Evolutionary conservation across 257 asterid genomes (phyloP).

Genomic region (Jasminum sambac): DNA sequence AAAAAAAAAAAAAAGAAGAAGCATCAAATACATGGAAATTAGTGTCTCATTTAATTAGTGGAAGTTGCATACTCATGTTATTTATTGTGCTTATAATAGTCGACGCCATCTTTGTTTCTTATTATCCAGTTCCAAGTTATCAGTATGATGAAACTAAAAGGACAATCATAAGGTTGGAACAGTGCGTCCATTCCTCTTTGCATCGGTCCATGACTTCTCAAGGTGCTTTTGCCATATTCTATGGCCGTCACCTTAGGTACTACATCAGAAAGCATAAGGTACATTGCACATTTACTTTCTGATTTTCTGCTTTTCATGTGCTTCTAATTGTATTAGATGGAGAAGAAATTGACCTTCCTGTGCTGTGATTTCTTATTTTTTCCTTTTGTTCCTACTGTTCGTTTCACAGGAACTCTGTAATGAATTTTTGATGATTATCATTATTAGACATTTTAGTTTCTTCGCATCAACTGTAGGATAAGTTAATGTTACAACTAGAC

Average conservation of each 20-base stretch:
- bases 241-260: conserved; percentile 80
- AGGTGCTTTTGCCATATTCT: conserved; percentile 80
- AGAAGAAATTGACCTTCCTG: not conserved
- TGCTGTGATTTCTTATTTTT: conserved; percentile 4
- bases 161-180: conserved; percentile 84
- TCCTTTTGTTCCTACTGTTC: not conserved
- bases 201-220: conserved; percentile 69
- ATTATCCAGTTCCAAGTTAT: conserved; percentile 58
- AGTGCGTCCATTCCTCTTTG: conserved; percentile 62
- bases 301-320: conserved; percentile 4
- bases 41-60: not conserved
- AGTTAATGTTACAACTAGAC: not conserved
- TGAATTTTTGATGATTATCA: not conserved
- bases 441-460: not conserved
- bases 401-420: not conserved
- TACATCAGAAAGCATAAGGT: conserved; percentile 85
- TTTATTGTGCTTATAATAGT: conserved; percentile 15
- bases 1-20: too few species aligned
- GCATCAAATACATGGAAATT: not conserved
- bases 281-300: conserved; percentile 23
- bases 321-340: not conserved
- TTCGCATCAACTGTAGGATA: not conserved
- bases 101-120: conserved; percentile 26
- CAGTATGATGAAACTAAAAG: conserved; percentile 69
- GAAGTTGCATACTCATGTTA: conserved; percentile 17